Percentiles rank a stretch among this genome's conserved stretches.
Evolutionary conservation across 805 yeast genomes (phyloP).

Genomic region (Grigorovia humatica): DNA sequence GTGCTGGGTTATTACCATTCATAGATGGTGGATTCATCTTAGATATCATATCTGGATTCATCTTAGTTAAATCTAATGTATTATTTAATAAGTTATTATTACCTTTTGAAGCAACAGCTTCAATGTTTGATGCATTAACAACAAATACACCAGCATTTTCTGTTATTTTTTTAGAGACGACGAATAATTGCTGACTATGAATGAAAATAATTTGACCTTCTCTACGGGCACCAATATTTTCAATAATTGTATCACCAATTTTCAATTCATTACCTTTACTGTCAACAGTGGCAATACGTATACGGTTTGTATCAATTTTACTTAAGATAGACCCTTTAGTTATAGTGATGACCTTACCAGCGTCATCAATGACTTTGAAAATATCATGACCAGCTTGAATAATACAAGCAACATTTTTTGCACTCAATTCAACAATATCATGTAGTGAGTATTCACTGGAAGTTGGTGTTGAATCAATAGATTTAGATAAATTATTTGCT

Average conservation of each 20-base stretch:
- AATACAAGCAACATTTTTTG: constrained; percentile 79
- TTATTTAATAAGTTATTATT: constrained; percentile 41
- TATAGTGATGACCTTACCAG: constrained; percentile 63
- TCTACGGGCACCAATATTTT: constrained; percentile 69
- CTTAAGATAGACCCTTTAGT: constrained; percentile 77
- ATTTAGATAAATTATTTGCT: constrained; percentile 81
- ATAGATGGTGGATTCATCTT: constrained; percentile 44
- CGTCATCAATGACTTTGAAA: constrained; percentile 69
- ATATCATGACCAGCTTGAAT: constrained; percentile 83
- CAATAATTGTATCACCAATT: constrained; percentile 90
- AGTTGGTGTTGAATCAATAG: constrained; percentile 76
- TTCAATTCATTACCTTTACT: constrained; percentile 72
- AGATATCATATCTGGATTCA: constrained; percentile 61
- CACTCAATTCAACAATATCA: constrained; percentile 80
- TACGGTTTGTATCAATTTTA: constrained; percentile 57
- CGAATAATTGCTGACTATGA: constrained; percentile 66
- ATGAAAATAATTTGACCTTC: constrained; percentile 85
- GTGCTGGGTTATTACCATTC: constrained; percentile 38
- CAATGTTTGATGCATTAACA: constrained; percentile 61
- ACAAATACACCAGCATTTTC: constrained; percentile 92
- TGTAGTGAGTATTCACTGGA: constrained; percentile 75
- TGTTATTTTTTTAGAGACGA: constrained; percentile 64
- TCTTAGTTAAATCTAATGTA: constrained; percentile 61
- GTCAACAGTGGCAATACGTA: constrained; percentile 83
- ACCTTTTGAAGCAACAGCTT: constrained; percentile 68